A percentile compares a stretch with the other conserved stretches of the same genome.
These are phyloP conservation scores for Coemansia sp. DNA, from an alignment of 192 early-diverging fungal species.

Conservation along the genomic window DNA sequence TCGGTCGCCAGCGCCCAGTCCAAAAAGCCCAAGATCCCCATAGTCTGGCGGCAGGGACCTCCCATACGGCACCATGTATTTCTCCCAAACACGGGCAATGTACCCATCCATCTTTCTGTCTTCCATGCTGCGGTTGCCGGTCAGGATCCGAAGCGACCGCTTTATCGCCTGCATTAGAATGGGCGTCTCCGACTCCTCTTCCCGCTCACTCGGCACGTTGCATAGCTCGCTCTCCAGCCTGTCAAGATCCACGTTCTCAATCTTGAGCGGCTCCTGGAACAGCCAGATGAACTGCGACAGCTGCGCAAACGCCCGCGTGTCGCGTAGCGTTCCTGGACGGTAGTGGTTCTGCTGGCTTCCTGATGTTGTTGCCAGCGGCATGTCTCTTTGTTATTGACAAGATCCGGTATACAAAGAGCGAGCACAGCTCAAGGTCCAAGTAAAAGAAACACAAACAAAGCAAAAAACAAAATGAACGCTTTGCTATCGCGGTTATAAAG, in stretches of 20 bases:
- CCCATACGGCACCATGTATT: constrained; percentile 12
- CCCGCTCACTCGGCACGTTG: not conserved
- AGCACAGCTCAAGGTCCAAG: not conserved
- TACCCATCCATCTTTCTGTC: constrained; percentile 16
- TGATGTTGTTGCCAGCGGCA: constrained; percentile 23
- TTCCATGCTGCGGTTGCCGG: constrained; percentile 21
- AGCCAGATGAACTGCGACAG: constrained; percentile 30
- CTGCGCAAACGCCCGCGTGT: constrained; percentile 38
- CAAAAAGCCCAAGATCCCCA: constrained; percentile 15
- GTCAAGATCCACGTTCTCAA: constrained; percentile 18
- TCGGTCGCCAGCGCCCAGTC: constrained; percentile 21
- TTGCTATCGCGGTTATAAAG: too few species aligned
- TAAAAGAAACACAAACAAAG: not conserved
- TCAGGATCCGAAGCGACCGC: constrained; percentile 17
- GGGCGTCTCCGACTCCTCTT: not conserved
- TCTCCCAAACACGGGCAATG: constrained; percentile 25
- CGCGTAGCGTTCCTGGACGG: constrained; percentile 15
- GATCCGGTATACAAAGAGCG: not conserved
- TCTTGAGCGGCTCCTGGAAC: constrained; percentile 24
- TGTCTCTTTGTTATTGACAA: constrained; percentile 1
- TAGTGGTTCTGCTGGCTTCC: not conserved
- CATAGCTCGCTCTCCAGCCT: constrained; percentile 30
- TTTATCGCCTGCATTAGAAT: constrained; percentile 16
- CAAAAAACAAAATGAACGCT: not conserved
- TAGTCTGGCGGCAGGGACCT: constrained; percentile 3